Evolutionary conservation across 2,329 filamentous ascomycete genomes (phyloP), one percentile per base, ranked within the genome.

Genomic region (Pseudocercospora fuligena): DNA sequence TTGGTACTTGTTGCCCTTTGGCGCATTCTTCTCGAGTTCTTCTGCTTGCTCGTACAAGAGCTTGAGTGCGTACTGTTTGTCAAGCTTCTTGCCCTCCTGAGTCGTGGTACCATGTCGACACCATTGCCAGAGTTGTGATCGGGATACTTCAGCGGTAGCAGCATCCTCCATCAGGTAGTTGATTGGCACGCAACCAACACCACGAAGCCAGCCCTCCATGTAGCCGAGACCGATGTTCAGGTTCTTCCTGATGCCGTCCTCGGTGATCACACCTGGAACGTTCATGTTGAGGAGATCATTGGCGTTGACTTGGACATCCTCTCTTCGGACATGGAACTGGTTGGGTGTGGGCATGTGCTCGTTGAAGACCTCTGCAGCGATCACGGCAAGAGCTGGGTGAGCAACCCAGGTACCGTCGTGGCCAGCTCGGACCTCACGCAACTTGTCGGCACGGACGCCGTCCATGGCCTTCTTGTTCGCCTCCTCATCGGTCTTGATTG

Each of bases 81-180:
- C 94, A 73, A 99, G 90, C 76, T 88, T 92, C 86, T 94, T 94
- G 82, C 94, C 94, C 78, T 97, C 93, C 51, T 90, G 87, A 7
- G 94, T 97, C 69, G 86, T 87, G 67, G 94, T 83, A 61, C 87
- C 84, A 78, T 91, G 89, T 76, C 87, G 89, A 70, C 90, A 88
- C 95, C 95, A 99, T 80, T 99, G 95, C 94, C 94, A 97, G 54
- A 99, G 87, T 85, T 99, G 95, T 73, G 89, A 92, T 75, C 95
- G 90, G 64, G 92, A 96, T 5, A 99, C 95, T 81, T 99, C 95
- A 59, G 95, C 95, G 0, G 95, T 99, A 25, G 95, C 95, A 19
- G 95, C 95, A 74, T 98, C 95, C 84, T 99, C 95, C 94, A 98
- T 98, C 64, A 98, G 86, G 80, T 91, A 97, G 86, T 98, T 97